phyloP scores from a whole-genome alignment of 257 asterid species.

The Leonotis leonurus region DNA sequence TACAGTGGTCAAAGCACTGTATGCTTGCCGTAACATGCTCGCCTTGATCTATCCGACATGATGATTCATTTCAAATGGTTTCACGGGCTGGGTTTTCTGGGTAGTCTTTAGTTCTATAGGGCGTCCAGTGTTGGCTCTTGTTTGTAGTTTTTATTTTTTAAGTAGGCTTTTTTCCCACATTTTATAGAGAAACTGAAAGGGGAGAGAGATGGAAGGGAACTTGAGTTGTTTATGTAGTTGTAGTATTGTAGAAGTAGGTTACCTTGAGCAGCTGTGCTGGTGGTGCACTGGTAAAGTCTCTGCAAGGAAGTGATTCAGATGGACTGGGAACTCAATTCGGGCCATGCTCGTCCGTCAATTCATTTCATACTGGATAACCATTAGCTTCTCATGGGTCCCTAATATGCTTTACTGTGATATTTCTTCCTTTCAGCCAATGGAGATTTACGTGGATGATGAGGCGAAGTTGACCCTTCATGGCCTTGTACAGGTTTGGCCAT shows the following conservation, averaged over 20 bases:
- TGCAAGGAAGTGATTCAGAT: slow-evolving; percentile 42
- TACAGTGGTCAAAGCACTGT: slow-evolving; percentile 47
- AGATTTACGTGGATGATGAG: slow-evolving; percentile 91
- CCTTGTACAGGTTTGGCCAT: slow-evolving; percentile 86
- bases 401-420: slow-evolving; percentile 76
- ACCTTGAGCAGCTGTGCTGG: too few relatives aligned
- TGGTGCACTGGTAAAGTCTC: slow-evolving; percentile 25
- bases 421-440: slow-evolving; percentile 95
- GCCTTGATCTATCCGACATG: slow-evolving; percentile 24
- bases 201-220: not conserved
- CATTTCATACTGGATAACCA: slow-evolving; percentile 60
- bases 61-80: slow-evolving; percentile 19
- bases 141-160: not conserved
- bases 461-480: slow-evolving; percentile 97
- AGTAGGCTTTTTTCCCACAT: not conserved
- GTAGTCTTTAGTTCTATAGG: too few relatives aligned
- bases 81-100: too few relatives aligned
- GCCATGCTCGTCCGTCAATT: slow-evolving; percentile 40
- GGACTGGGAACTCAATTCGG: slow-evolving; percentile 37
- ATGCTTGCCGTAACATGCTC: slow-evolving; percentile 31
- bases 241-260: too few relatives aligned
- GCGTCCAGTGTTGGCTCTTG: too few relatives aligned
- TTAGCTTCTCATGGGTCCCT: slow-evolving; percentile 63
- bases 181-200: not conserved
- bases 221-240: too few relatives aligned